phyloP scores from a whole-genome alignment of 2,329 filamentous ascomycete genomes.

The Dothiorella sarmentorum region DNA sequence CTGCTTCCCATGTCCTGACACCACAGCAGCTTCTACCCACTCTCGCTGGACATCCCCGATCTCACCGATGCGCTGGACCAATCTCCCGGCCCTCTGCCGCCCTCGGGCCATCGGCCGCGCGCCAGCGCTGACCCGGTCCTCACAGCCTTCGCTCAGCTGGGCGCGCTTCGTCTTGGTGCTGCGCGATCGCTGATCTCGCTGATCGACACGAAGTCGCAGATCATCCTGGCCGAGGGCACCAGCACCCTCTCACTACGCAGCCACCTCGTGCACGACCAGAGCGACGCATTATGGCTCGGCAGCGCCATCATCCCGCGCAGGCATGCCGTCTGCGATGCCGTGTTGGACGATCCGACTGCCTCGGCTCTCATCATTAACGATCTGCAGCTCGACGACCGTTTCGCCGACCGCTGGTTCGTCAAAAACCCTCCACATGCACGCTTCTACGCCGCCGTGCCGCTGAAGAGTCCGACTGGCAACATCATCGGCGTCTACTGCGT shows the following conservation, averaged over 20 bases:
- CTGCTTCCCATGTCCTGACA: background rate
- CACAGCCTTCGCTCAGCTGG: conserved; percentile 37
- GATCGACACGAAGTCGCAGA: conserved; percentile 36
- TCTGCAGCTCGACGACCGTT: background rate
- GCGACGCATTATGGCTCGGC: conserved; percentile 32
- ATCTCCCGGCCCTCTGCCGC: conserved; percentile 18
- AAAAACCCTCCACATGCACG: conserved; percentile 16
- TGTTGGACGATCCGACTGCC: background rate
- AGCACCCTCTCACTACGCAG: conserved; percentile 28
- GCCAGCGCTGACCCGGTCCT: conserved; percentile 31
- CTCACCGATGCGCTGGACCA: conserved; percentile 4
- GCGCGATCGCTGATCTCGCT: conserved; percentile 36
- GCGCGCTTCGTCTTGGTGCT: conserved; percentile 35
- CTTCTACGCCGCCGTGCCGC: conserved; percentile 30
- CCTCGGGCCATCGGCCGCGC: conserved; percentile 24
- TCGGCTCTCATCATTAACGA: background rate
- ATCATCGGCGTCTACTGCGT: conserved; percentile 26
- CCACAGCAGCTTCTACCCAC: background rate
- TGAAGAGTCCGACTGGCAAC: conserved; percentile 25
- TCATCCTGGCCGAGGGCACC: conserved; percentile 36
- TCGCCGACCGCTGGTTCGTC: conserved; percentile 21
- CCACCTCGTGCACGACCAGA: conserved; percentile 24
- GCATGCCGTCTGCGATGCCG: conserved; percentile 28
- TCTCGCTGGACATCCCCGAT: background rate
- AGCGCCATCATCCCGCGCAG: conserved; percentile 31